These are phyloP conservation scores for Rhizopogon roseolus DNA, from an alignment of 768 basidiomycete genomes.

Conservation along the genomic window DNA sequence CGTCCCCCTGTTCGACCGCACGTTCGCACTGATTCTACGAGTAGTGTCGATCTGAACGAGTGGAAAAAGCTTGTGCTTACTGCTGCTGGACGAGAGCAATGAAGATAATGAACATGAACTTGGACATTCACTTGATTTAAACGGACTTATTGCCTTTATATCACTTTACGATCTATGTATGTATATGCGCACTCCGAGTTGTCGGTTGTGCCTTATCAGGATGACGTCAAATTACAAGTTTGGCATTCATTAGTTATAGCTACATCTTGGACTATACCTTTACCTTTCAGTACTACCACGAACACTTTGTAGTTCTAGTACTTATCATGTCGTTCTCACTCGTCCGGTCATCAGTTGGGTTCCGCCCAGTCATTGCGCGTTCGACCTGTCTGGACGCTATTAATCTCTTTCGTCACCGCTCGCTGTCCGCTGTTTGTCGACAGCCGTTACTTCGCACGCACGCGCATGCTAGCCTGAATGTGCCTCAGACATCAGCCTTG, in stretches of 20 bases:
- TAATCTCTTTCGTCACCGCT: neutral
- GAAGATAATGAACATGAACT: neutral
- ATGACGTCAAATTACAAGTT: slow-evolving; percentile 5
- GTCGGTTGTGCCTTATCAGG: neutral
- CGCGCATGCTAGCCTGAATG: neutral
- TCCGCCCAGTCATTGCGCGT: slow-evolving; percentile 8
- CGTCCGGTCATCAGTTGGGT: slow-evolving; percentile 11
- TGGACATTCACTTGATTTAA: neutral
- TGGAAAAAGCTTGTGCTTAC: slow-evolving; percentile 11
- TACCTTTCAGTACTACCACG: neutral
- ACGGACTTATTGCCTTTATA: neutral
- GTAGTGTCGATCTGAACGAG: slow-evolving; percentile 7
- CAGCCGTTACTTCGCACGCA: neutral
- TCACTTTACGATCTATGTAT: no score
- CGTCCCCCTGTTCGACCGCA: neutral
- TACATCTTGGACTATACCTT: no score
- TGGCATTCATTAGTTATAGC: no score
- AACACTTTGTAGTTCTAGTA: neutral
- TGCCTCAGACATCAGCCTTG: neutral
- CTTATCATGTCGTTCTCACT: neutral
- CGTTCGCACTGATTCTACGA: slow-evolving; percentile 6
- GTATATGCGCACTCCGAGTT: no score
- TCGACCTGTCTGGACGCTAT: slow-evolving; percentile 2
- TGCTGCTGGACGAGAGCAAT: slow-evolving; percentile 6
- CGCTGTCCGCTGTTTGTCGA: neutral